phyloP scores from a whole-genome alignment of 352 stramenopile genomes.

The Phytophthora rubi region DNA sequence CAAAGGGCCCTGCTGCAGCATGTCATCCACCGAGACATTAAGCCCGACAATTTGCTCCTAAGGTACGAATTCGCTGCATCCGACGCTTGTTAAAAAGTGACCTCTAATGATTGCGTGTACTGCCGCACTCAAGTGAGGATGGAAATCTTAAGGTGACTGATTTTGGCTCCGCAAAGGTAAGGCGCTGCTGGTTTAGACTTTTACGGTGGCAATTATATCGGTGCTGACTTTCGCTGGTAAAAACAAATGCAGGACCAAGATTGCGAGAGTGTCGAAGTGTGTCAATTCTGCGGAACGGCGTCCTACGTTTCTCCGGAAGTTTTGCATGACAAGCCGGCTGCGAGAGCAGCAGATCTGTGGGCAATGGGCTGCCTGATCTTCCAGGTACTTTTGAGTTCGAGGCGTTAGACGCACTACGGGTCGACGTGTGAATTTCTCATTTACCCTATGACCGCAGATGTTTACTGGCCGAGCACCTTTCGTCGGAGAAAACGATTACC shows the following conservation, averaged over 20 bases:
- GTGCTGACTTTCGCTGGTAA: slow-evolving; percentile 4
- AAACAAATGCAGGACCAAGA: slow-evolving; percentile 66
- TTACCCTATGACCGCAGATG: slow-evolving; percentile 51
- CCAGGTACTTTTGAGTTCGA: slow-evolving; percentile 43
- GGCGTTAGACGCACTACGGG: background rate
- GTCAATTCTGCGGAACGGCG: slow-evolving; percentile 90
- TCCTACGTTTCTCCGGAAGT: slow-evolving; percentile 94
- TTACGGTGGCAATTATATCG: background rate
- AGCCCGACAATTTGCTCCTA: slow-evolving; percentile 91
- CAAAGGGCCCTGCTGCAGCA: slow-evolving; percentile 53
- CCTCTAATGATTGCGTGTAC: background rate
- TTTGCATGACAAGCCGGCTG: slow-evolving; percentile 81
- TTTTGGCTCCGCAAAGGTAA: slow-evolving; percentile 89
- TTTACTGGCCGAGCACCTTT: slow-evolving; percentile 86
- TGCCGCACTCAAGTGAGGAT: slow-evolving; percentile 42
- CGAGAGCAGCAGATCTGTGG: slow-evolving; percentile 89
- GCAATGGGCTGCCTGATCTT: slow-evolving; percentile 92
- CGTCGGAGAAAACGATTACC: slow-evolving; percentile 90
- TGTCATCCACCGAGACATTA: slow-evolving; percentile 97
- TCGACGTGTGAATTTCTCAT: background rate
- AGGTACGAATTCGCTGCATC: slow-evolving; percentile 40
- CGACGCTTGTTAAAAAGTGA: background rate
- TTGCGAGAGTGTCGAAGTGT: slow-evolving; percentile 57
- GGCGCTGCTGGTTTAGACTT: background rate
- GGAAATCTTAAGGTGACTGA: slow-evolving; percentile 92